phyloP scores from a whole-genome alignment of 352 stramenopile genomes.

The Paralagenidium karlingii region DNA sequence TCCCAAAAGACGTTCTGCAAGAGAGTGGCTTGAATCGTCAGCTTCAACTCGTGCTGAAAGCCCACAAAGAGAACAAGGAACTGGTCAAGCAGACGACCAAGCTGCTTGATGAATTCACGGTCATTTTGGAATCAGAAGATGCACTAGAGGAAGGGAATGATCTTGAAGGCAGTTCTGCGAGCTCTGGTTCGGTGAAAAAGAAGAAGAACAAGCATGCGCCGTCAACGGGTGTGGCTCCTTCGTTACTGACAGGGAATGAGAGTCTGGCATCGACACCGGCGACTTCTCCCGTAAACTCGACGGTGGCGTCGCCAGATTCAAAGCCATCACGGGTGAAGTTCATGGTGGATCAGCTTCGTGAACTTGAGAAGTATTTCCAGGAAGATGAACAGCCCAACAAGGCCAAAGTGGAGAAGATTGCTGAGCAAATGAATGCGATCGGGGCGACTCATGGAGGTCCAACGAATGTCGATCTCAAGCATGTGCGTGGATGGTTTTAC shows the following conservation, averaged over 20 bases:
- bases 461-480: constrained; percentile 73
- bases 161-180: constrained; percentile 21
- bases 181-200: constrained; percentile 13
- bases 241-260: constrained; percentile 37
- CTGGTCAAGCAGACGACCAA: constrained; percentile 71
- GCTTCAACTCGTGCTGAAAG: constrained; percentile 59
- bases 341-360: constrained; percentile 57
- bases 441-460: constrained; percentile 34
- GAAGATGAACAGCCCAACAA: constrained; percentile 75
- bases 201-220: constrained; percentile 37
- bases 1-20: constrained; percentile 56
- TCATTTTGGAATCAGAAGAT: constrained; percentile 18
- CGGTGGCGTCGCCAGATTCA: constrained; percentile 53
- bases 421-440: constrained; percentile 59
- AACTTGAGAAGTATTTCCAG: constrained; percentile 72
- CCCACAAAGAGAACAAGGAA: constrained; percentile 81
- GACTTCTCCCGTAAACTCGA: constrained; percentile 37
- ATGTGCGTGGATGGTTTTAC: constrained; percentile 83
- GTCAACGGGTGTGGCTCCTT: constrained; percentile 36
- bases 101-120: constrained; percentile 65
- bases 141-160: background rate
- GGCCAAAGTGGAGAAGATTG: constrained; percentile 64
- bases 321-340: constrained; percentile 64
- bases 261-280: no score
- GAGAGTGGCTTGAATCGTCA: constrained; percentile 65